These are phyloP conservation scores for Termitomyces titanicus DNA, from an alignment of 768 basidiomycete genomes.

Conservation along the genomic window DNA sequence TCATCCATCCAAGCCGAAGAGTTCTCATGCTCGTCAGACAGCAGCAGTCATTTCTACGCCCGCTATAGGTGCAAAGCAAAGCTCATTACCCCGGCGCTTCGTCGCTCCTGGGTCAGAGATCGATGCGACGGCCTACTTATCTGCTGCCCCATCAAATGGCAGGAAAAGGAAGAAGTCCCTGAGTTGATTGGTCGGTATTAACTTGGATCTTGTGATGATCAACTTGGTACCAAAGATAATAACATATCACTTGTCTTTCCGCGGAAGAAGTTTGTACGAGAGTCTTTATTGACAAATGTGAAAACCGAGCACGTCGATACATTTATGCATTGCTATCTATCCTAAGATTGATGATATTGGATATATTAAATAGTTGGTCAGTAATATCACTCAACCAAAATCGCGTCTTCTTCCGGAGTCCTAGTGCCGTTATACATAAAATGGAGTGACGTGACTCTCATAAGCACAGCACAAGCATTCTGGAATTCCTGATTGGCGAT, in stretches of 20 bases:
- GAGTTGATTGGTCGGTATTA: conserved; percentile 19
- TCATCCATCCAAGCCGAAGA: conserved; percentile 6
- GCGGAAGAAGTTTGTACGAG: no score
- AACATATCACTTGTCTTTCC: not conserved
- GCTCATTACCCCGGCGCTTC: not conserved
- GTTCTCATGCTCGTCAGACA: not conserved
- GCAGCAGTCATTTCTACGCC: conserved; percentile 2
- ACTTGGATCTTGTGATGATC: not conserved
- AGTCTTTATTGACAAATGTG: not conserved
- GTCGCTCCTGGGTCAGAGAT: not conserved
- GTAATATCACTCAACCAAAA: conserved; percentile 18
- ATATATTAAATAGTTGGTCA: not conserved
- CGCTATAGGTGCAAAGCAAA: conserved; percentile 6
- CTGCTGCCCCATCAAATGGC: conserved; percentile 31
- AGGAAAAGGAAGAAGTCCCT: conserved; percentile 56
- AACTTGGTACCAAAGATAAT: not conserved
- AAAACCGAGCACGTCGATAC: no score
- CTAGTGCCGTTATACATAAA: conserved; percentile 33
- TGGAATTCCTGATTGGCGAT: not conserved
- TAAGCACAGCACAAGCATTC: conserved; percentile 25
- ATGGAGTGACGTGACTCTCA: conserved; percentile 23
- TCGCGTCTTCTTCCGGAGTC: conserved; percentile 42
- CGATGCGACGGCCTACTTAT: conserved; percentile 10
- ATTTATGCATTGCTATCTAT: not conserved
- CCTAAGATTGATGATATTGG: not conserved